These are phyloP conservation scores for Cryptococcus sp. DNA, from an alignment of 1,284 basidiomycete species.

Conservation along the genomic window DNA sequence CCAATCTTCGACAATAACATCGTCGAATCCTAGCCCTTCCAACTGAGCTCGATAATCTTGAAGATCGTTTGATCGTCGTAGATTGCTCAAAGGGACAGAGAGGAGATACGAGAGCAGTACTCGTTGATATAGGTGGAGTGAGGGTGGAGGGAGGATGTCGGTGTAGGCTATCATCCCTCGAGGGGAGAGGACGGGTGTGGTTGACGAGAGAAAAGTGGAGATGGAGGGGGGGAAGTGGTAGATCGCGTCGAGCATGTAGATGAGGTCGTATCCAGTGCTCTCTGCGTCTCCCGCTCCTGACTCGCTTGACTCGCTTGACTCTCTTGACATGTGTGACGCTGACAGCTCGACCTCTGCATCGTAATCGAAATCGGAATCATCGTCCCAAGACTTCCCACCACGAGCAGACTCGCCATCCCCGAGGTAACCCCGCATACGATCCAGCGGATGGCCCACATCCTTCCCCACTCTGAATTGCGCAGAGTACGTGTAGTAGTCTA, in stretches of 20 bases:
- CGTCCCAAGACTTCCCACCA: not conserved
- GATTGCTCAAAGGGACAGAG: constrained; percentile 60
- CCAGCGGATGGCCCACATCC: constrained; percentile 41
- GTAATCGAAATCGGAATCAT: constrained; percentile 6
- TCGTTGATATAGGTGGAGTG: constrained; percentile 17
- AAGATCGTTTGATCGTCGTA: constrained; percentile 46
- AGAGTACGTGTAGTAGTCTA: constrained; percentile 32
- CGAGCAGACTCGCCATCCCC: constrained; percentile 11
- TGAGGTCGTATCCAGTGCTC: constrained; percentile 43
- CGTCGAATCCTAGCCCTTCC: constrained; percentile 59
- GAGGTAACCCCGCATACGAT: constrained; percentile 43
- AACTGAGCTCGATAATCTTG: constrained; percentile 59
- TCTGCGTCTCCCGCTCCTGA: constrained; percentile 19
- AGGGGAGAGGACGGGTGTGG: constrained; percentile 54
- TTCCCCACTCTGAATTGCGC: constrained; percentile 28
- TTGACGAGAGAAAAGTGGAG: constrained; percentile 59
- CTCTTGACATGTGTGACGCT: not conserved
- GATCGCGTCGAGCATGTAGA: constrained; percentile 65
- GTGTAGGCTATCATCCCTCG: constrained; percentile 65
- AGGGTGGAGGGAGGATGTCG: constrained; percentile 58
- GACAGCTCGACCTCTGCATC: constrained; percentile 9
- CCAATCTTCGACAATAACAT: constrained; percentile 64
- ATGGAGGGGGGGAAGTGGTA: constrained; percentile 66
- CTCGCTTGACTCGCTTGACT: not conserved
- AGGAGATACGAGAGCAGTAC: constrained; percentile 43